Evolutionary conservation across 2,329 filamentous ascomycete species (phyloP).

Genomic region (Alternaria panax): DNA sequence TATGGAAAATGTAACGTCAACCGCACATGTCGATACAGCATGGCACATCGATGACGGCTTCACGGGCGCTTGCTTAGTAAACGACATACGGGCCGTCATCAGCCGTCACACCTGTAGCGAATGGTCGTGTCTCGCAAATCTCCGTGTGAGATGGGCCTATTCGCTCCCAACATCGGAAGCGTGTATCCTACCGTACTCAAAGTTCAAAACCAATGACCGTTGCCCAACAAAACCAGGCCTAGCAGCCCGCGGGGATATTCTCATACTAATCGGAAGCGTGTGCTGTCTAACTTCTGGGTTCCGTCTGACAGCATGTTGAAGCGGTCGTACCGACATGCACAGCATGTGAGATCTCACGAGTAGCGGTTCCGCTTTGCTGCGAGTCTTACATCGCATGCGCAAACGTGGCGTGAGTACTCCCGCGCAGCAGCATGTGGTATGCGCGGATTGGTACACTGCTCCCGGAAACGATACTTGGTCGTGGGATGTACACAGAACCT

Average conservation of each 20-base stretch:
- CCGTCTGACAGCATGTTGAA: constrained; percentile 1
- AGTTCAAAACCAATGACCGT: too few relatives aligned
- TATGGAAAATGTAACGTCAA: neutral
- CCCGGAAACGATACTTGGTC: neutral
- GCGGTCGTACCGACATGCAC: constrained; percentile 7
- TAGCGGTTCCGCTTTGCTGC: neutral
- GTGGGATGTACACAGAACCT: neutral
- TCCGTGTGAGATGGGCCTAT: neutral
- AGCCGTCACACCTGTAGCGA: constrained; percentile 18
- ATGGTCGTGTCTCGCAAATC: constrained; percentile 10
- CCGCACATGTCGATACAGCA: constrained; percentile 9
- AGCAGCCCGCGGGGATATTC: too few relatives aligned
- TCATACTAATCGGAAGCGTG: neutral
- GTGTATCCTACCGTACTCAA: too few relatives aligned
- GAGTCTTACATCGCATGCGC: constrained; percentile 2
- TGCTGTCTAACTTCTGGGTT: constrained; percentile 1
- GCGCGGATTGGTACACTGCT: neutral
- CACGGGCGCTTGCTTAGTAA: constrained; percentile 12
- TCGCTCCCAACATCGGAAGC: neutral
- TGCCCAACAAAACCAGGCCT: too few relatives aligned
- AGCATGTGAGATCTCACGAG: constrained; percentile 7
- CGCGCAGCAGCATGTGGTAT: neutral
- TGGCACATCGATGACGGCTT: constrained; percentile 26
- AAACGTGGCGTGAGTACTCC: constrained; percentile 1
- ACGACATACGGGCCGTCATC: constrained; percentile 20